These are phyloP conservation scores for Calonectria leucothoes DNA, from an alignment of 2,329 filamentous ascomycete genomes.

Conservation along the genomic window DNA sequence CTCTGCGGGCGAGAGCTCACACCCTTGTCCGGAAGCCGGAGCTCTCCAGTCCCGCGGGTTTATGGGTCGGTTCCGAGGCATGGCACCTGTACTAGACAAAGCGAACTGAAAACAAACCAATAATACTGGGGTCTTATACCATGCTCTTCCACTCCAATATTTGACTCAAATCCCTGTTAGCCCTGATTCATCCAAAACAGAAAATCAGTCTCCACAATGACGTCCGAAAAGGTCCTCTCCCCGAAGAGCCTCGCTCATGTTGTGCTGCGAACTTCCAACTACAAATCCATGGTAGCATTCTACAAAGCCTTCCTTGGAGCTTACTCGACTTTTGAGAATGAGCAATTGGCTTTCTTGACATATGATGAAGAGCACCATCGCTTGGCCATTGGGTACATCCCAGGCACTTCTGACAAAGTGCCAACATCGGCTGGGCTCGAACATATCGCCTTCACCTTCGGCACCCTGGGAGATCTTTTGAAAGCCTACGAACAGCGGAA, in stretches of 20 bases:
- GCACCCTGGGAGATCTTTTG: not conserved
- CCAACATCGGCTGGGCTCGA: not conserved
- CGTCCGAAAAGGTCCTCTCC: not conserved
- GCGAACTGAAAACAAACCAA: not conserved
- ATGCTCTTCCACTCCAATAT: not conserved
- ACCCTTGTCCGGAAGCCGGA: not conserved
- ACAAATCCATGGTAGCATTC: constrained; percentile 3
- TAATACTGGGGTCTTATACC: not conserved
- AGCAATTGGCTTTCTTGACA: not conserved
- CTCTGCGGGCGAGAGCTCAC: not conserved
- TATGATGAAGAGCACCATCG: constrained; percentile 14
- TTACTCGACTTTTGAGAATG: not conserved
- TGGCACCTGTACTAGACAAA: too few species aligned
- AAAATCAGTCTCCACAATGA: not conserved
- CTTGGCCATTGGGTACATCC: not conserved
- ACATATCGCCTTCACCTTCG: constrained; percentile 10
- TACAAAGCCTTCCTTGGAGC: constrained; percentile 9
- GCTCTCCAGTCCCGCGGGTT: not conserved
- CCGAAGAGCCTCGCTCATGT: not conserved
- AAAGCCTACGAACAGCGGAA: not conserved
- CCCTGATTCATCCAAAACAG: not conserved
- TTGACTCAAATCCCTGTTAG: not conserved
- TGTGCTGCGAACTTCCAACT: constrained; percentile 5
- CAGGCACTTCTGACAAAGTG: not conserved
- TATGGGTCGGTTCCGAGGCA: not conserved